Base-by-base conservation (phyloP, 2,329 filamentous ascomycete species). In the Sclerotinia spermophila region DNA sequence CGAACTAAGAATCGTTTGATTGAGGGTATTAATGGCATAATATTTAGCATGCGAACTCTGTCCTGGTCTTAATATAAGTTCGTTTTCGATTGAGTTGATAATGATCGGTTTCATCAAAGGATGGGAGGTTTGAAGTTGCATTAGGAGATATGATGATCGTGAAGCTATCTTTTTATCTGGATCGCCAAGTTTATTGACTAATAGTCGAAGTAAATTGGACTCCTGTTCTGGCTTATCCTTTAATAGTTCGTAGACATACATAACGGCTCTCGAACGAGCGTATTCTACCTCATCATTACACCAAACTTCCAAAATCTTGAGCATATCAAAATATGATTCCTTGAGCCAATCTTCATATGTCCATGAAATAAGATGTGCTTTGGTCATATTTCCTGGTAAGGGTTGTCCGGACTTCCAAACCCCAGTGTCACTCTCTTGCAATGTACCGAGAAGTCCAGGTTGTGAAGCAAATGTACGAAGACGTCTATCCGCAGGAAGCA, bases 151-250 rank as follows among this genome's bases (percentile, higher is more conserved):
- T 0, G 96, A 98, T 2, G 95, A 91, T 72, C 94, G 89, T 5
- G 96, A 99, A 1, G 96, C 91, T 77, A 99, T 96, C 81, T 98
- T 99, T 79, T 94, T 94, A 75, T 97, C 93, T 59, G 92, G 92
- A 79, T 99, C 96, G 76, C 96, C 95, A 38, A 99, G 87, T 81
- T 99, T 99, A 84, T 98, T 98, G 75, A 99, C 93, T 71, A 99
- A 83, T 70, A 99, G 84, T 68, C 95, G 90, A 72, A 99, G 84
- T 73, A 99, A 83, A 79, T 99, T 99, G 69, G 95, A 91, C 81
- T 99, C 96, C 79, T 99, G 96, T 81, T 99, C 96, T 0, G 96
- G 95, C 82, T 97, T 99, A 80, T 97, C 94, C 80, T 93, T 96
- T 72, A 99, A 83, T 53, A 99, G 84, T 73, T 95, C 94, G 79